Percentiles rank a stretch among this genome's conserved stretches.
phyloP scores from a whole-genome alignment of 352 stramenopile species.

The Pythium inflatum region DNA sequence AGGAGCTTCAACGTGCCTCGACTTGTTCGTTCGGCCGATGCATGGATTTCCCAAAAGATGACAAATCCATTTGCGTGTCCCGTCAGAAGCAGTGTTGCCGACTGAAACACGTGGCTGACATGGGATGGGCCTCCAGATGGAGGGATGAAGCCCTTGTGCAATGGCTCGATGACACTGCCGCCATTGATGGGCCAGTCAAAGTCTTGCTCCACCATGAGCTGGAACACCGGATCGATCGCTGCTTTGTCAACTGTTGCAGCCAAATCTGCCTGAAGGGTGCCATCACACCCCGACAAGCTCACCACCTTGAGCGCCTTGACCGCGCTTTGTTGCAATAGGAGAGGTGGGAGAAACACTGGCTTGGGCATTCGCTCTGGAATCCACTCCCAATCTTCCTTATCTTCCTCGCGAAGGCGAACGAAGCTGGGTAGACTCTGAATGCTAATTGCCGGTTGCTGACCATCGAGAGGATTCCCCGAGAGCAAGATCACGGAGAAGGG shows the following conservation, averaged over 20 bases:
- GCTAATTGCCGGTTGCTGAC: slow-evolving; percentile 59
- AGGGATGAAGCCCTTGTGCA: slow-evolving; percentile 54
- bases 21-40: slow-evolving; percentile 53
- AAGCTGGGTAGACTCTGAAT: slow-evolving; percentile 72
- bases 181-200: slow-evolving; percentile 81
- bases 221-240: slow-evolving; percentile 38
- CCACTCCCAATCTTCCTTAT: slow-evolving; percentile 81
- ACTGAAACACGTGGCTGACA: slow-evolving; percentile 37
- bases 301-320: slow-evolving; percentile 53
- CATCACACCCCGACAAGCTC: slow-evolving; percentile 43
- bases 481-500: slow-evolving; percentile 70
- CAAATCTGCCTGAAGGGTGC: slow-evolving; percentile 53
- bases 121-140: slow-evolving; percentile 28
- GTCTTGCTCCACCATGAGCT: slow-evolving; percentile 43
- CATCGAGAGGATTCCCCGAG: slow-evolving; percentile 75
- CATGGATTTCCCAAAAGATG: slow-evolving; percentile 64
- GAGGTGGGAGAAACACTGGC: slow-evolving; percentile 38
- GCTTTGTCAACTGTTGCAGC: slow-evolving; percentile 41
- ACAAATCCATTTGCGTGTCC: slow-evolving; percentile 59
- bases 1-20: slow-evolving; percentile 60
- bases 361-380: slow-evolving; percentile 42
- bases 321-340: slow-evolving; percentile 56
- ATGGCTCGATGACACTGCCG: slow-evolving; percentile 54
- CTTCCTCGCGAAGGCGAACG: slow-evolving; percentile 49
- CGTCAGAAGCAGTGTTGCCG: slow-evolving; percentile 59